Evolutionary conservation across 805 yeast genomes (phyloP).

Genomic region (Kockiozyma suomiensis): DNA sequence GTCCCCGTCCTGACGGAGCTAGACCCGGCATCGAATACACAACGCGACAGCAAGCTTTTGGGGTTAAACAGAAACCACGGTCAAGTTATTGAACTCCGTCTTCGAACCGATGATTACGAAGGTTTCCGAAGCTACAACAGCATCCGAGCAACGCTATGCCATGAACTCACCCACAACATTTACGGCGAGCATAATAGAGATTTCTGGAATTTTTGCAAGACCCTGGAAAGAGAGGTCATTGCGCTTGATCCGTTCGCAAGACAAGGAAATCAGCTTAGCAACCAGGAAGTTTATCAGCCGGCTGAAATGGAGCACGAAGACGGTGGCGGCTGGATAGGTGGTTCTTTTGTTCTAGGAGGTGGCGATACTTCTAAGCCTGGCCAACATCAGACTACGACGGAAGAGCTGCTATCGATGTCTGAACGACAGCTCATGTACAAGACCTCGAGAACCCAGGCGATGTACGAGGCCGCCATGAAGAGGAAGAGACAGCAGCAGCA

Average conservation of each 20-base stretch:
- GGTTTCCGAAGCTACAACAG: slow-evolving; percentile 45
- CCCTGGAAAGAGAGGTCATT: slow-evolving; percentile 42
- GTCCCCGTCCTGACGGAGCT: slow-evolving; percentile 45
- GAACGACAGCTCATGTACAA: slow-evolving; percentile 25
- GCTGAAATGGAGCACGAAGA: slow-evolving; percentile 20
- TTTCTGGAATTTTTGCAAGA: slow-evolving; percentile 43
- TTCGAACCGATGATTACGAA: slow-evolving; percentile 45
- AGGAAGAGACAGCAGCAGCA: slow-evolving; percentile 1
- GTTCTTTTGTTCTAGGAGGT: slow-evolving; percentile 28
- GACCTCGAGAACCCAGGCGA: slow-evolving; percentile 8
- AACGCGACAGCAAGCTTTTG: slow-evolving; percentile 37
- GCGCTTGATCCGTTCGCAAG: slow-evolving; percentile 24
- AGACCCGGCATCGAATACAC: slow-evolving; percentile 46
- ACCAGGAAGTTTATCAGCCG: slow-evolving; percentile 13
- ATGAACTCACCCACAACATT: slow-evolving; percentile 47
- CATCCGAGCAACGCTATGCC: slow-evolving; percentile 44
- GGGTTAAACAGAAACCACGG: slow-evolving; percentile 45
- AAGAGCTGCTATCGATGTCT: slow-evolving; percentile 8
- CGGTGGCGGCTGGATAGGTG: slow-evolving; percentile 30
- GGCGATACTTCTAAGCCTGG: slow-evolving; percentile 8
- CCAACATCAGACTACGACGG: slow-evolving; percentile 1
- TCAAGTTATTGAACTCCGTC: slow-evolving; percentile 43
- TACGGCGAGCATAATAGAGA: slow-evolving; percentile 42
- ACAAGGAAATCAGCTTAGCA: slow-evolving; percentile 9
- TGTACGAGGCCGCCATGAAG: slow-evolving; percentile 10